Base-by-base conservation (phyloP, 345 rosid genomes). In the Aethionema arabicum region DNA sequence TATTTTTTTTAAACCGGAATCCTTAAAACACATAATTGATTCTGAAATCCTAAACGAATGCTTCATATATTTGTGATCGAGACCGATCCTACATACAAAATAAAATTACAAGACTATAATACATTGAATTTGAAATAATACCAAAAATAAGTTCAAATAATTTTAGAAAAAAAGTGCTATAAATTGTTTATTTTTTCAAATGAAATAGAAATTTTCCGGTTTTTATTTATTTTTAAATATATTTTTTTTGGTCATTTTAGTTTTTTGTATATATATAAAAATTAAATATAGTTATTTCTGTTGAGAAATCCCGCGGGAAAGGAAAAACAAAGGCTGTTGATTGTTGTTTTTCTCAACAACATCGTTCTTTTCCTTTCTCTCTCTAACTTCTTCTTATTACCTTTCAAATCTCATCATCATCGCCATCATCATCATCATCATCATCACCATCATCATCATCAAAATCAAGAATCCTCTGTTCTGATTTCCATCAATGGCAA, bases 291-390 rank as follows among this genome's bases (percentile, higher is more conserved):
- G 60, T 64, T 64, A 37, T 44, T 42, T 64, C 50, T 64, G 70
- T 64, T 70, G 54, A 59, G 48, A 64, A 63, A 70, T 29, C 11
- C 65, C 65, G 69, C 65, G 74, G 69, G 74, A 70, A 70, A 52
- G 48, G 49, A 63, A 63, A 70, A 69, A 41, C 38, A 40, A 32
- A 57, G 49, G 3, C 49, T 14, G 53, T 32, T 11, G 52, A 6
- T 50, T 43, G 43, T 29, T 71, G 14, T 33, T 51, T 52, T 57
- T 57, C 57, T 56, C 50, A 64, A 56, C 59, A 59, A 71, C 66
- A 59, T 56, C 74, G 11, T 21, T 49, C 29, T 65, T 63, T 62
- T 35, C 53, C 47, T 40, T 12, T 40, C n/a, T 57, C 45, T 50
- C 69, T 57, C 42, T 9, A 49, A 15, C 9, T 70, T 29, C 11